Percentiles rank a stretch among this genome's conserved stretches.
Conservation (phyloP, 805 yeast genomes). For the Kazachstania bromeliacearum region DNA sequence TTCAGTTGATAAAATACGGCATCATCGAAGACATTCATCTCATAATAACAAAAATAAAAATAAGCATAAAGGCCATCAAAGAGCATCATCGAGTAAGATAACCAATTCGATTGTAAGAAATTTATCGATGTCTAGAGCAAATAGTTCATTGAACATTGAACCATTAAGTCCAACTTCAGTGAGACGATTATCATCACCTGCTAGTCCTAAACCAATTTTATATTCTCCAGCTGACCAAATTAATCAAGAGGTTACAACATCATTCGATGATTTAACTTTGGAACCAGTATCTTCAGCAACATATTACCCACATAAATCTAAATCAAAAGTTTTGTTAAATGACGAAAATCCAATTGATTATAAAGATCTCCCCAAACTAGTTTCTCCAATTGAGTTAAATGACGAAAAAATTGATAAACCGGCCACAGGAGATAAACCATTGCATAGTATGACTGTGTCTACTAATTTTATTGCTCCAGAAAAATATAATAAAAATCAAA, state of each 20-base stretch:
- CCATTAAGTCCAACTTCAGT: neutral
- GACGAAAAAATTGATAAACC: neutral
- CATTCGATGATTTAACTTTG: conserved; percentile 17
- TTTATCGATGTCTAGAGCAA: neutral
- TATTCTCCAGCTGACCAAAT: conserved; percentile 2
- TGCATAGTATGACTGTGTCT: no score
- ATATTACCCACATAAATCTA: conserved; percentile 56
- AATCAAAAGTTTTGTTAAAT: conserved; percentile 2
- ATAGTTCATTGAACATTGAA: neutral
- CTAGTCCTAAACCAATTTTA: neutral
- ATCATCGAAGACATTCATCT: neutral
- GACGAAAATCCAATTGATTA: neutral
- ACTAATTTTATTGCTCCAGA: no score
- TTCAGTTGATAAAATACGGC: neutral
- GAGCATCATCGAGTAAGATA: neutral
- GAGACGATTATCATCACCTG: neutral
- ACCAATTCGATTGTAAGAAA: neutral
- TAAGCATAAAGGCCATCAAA: neutral
- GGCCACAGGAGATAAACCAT: neutral
- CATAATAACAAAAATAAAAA: neutral
- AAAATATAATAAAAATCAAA: neutral
- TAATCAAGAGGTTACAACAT: neutral
- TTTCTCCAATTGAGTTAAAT: no score
- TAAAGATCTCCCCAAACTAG: neutral
- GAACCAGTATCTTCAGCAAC: conserved; percentile 66